Percentiles rank a stretch among this genome's conserved stretches.
phyloP scores from a whole-genome alignment of 2,329 filamentous ascomycete species.

The Fusarium mundagurra region DNA sequence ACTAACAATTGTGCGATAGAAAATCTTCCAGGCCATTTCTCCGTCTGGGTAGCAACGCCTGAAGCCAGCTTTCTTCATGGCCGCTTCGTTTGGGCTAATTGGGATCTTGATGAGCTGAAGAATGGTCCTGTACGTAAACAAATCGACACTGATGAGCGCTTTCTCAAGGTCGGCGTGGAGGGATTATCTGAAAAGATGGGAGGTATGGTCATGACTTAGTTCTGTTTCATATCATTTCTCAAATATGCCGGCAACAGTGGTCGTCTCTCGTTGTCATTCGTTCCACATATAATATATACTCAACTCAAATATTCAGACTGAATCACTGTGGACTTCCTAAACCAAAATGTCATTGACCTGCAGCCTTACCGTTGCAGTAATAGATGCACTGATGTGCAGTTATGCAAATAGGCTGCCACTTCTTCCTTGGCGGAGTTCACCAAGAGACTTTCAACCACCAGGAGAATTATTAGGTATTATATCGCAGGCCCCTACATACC shows the following conservation, averaged over 20 bases:
- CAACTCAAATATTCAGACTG: not conserved
- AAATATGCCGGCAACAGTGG: rapidly evolving
- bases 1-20: not conserved
- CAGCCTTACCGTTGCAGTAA: rapidly evolving
- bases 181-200: not conserved
- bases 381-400: not conserved
- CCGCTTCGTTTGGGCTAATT: not conserved
- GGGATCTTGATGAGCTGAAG: not conserved
- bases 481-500: too few relatives aligned
- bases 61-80: not conserved
- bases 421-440: too few relatives aligned
- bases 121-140: not conserved
- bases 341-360: rapidly evolving
- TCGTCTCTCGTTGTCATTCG: rapidly evolving
- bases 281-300: not conserved
- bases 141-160: not conserved
- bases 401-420: too few relatives aligned
- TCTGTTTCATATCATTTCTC: rapidly evolving
- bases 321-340: not conserved
- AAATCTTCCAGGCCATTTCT: not conserved
- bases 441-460: too few relatives aligned
- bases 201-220: not conserved
- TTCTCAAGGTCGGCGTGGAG: not conserved
- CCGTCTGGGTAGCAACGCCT: not conserved
- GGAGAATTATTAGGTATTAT: too few relatives aligned